phyloP scores from a whole-genome alignment of 495 filamentous ascomycete genomes.

The Massariosphaeria phaeospora region DNA sequence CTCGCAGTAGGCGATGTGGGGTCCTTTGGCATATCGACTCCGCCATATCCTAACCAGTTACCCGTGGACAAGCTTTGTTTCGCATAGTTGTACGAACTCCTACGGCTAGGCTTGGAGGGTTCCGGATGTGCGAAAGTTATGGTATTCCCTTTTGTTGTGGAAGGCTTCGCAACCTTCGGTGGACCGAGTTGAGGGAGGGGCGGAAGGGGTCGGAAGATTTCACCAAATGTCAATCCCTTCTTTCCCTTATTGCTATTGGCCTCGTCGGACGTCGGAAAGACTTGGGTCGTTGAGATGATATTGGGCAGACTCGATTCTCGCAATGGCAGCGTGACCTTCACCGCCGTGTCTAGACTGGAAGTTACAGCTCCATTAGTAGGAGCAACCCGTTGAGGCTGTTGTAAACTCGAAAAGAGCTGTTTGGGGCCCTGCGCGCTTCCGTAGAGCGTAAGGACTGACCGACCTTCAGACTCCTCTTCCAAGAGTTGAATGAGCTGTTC shows the following conservation, averaged over 20 bases:
- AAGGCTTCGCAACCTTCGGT: constrained; percentile 62
- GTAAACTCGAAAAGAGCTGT: constrained; percentile 80
- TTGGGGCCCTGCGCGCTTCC: constrained; percentile 65
- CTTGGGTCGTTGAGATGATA: constrained; percentile 64
- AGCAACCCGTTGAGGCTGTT: constrained; percentile 43
- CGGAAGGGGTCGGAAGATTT: constrained; percentile 70
- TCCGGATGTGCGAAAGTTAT: constrained; percentile 56
- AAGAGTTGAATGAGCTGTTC: constrained; percentile 7
- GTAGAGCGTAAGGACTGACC: constrained; percentile 64
- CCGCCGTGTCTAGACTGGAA: constrained; percentile 40
- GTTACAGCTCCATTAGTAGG: constrained; percentile 33
- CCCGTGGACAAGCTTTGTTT: constrained; percentile 56
- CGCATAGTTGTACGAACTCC: constrained; percentile 47
- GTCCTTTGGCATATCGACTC: constrained; percentile 48
- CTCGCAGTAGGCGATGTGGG: constrained; percentile 55
- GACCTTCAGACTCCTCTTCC: constrained; percentile 26
- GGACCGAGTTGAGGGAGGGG: constrained; percentile 63
- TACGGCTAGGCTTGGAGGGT: constrained; percentile 50
- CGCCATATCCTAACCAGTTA: constrained; percentile 63
- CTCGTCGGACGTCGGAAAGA: constrained; percentile 52
- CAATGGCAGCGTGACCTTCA: constrained; percentile 46
- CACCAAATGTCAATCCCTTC: constrained; percentile 63
- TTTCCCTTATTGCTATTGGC: constrained; percentile 36
- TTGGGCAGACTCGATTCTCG: constrained; percentile 64
- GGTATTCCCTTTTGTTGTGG: constrained; percentile 53